These are phyloP conservation scores for Tolypocladium ophioglossoides DNA, from an alignment of 2,329 filamentous ascomycete species.

Conservation along the genomic window DNA sequence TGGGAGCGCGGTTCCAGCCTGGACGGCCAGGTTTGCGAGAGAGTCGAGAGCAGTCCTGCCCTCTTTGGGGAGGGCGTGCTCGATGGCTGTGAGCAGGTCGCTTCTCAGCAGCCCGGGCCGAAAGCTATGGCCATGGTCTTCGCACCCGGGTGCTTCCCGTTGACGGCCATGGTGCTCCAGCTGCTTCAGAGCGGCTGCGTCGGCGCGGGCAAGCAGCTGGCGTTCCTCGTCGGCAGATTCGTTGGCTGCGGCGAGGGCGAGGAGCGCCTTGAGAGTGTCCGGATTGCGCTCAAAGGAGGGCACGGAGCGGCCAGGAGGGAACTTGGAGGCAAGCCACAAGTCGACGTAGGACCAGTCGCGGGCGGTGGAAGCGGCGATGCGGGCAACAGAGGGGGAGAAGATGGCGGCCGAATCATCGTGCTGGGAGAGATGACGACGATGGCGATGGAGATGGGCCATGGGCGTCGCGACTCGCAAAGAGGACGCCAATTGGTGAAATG, in stretches of 20 bases:
- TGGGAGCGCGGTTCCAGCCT: constrained; percentile 37
- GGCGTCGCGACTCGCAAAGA: neutral
- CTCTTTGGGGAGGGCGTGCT: constrained; percentile 42
- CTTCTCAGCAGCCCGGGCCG: constrained; percentile 10
- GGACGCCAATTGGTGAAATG: neutral
- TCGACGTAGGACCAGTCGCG: constrained; percentile 90
- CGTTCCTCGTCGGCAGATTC: constrained; percentile 67
- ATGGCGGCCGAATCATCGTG: constrained; percentile 35
- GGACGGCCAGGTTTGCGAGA: constrained; percentile 40
- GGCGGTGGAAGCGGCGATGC: constrained; percentile 68
- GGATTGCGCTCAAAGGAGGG: constrained; percentile 79
- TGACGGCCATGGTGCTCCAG: constrained; percentile 20
- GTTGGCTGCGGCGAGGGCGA: constrained; percentile 65
- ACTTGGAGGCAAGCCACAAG: constrained; percentile 66
- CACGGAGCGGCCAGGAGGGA: constrained; percentile 47
- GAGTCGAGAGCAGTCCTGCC: constrained; percentile 46
- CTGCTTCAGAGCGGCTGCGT: constrained; percentile 48
- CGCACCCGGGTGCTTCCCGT: neutral
- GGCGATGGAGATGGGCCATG: constrained; percentile 1
- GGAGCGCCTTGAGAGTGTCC: constrained; percentile 66
- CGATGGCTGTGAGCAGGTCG: constrained; percentile 41
- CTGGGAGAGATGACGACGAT: neutral
- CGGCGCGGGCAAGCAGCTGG: constrained; percentile 43
- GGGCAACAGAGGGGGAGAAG: constrained; percentile 57
- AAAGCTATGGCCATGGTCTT: neutral